phyloP scores from a whole-genome alignment of 306 rosid species.

The Fragaria vesca region DNA sequence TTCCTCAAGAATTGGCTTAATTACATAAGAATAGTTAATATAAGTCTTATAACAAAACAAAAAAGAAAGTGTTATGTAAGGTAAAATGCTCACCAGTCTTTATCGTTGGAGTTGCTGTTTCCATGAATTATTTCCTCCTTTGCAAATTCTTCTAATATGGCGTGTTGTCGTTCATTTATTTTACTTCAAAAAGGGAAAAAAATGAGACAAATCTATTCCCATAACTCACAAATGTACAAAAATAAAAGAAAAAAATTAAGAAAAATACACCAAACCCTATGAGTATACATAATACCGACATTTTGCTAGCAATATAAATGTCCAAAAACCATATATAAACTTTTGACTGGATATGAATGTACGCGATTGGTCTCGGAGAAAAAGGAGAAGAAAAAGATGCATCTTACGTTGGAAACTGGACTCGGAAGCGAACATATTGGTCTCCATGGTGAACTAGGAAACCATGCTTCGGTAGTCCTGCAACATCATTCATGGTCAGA shows the following conservation, averaged over 20 bases:
- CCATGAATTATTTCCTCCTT: slow-evolving; percentile 72
- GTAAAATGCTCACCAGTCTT: slow-evolving; percentile 56
- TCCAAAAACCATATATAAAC: background rate
- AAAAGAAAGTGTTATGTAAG: slow-evolving; percentile 10
- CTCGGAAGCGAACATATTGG: slow-evolving; percentile 78
- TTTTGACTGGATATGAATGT: background rate
- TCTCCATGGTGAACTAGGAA: slow-evolving; percentile 71
- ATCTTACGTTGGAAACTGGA: slow-evolving; percentile 74
- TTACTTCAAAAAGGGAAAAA: slow-evolving; percentile 39
- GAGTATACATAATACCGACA: background rate
- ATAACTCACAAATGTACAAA: slow-evolving; percentile 10
- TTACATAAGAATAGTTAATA: background rate
- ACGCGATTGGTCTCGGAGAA: background rate
- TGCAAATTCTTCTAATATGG: slow-evolving; percentile 81
- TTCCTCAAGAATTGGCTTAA: too few relatives aligned
- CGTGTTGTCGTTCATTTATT: slow-evolving; percentile 77
- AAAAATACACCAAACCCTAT: background rate
- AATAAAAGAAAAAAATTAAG: background rate
- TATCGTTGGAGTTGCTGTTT: slow-evolving; percentile 42
- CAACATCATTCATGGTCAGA: slow-evolving; percentile 27
- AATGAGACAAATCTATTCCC: slow-evolving; percentile 26
- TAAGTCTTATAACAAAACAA: background rate
- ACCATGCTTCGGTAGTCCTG: slow-evolving; percentile 74
- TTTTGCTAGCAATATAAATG: background rate
- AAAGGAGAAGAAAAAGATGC: background rate